A percentile compares a stretch with the other conserved stretches of the same genome.
Evolutionary conservation across 352 stramenopile genomes (phyloP).

Genomic region (Pythium brassicae): DNA sequence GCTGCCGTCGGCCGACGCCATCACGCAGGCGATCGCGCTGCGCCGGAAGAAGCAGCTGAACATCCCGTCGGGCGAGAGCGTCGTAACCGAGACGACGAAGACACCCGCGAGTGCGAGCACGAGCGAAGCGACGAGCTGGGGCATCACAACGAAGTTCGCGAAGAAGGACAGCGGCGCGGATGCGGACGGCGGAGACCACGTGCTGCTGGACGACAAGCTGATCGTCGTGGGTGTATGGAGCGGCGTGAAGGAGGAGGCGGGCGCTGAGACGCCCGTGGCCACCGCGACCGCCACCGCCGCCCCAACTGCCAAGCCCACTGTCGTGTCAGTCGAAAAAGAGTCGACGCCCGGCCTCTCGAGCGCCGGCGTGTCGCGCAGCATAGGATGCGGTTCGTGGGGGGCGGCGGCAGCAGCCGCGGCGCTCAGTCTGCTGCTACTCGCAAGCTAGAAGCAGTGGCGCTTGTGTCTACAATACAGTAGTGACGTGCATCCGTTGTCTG

Average conservation of each 20-base stretch:
- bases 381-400: background rate
- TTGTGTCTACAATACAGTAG: background rate
- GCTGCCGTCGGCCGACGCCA: slow-evolving; percentile 6
- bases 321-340: background rate
- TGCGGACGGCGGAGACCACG: slow-evolving; percentile 7
- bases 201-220: slow-evolving; percentile 15
- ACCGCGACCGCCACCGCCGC: too few relatives aligned
- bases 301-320: slow-evolving; percentile 1
- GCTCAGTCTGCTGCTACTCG: slow-evolving; percentile 1
- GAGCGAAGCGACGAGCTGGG: background rate
- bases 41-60: slow-evolving; percentile 10
- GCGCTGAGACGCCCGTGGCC: background rate
- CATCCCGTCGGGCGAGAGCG: background rate
- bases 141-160: background rate
- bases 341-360: background rate
- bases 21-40: slow-evolving; percentile 9
- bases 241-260: background rate
- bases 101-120: background rate
- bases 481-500: background rate
- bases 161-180: background rate
- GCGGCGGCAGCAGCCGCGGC: background rate
- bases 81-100: background rate
- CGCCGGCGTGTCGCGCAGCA: background rate
- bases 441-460: background rate
- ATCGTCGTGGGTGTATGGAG: slow-evolving; percentile 13